Percentiles rank a stretch among this genome's conserved stretches.
phyloP scores from a whole-genome alignment of 192 early-diverging fungal genomes.

The Coemansia sp. region DNA sequence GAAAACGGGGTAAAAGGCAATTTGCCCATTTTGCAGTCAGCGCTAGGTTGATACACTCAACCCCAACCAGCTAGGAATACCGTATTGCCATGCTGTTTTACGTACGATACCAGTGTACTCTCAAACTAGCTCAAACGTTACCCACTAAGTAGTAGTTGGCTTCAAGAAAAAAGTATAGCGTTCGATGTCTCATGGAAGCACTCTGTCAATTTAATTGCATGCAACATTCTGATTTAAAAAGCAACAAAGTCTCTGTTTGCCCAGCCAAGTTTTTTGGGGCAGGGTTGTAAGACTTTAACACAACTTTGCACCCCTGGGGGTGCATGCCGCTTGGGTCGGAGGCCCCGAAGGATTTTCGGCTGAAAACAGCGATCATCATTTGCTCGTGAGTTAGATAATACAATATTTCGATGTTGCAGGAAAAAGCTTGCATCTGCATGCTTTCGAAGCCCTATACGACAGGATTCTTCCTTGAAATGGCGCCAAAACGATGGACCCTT shows the following conservation, averaged over 20 bases:
- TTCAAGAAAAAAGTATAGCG: no score
- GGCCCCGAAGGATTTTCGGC: background rate
- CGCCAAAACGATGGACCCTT: background rate
- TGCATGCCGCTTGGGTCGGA: background rate
- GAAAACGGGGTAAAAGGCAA: no score
- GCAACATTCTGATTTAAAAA: no score
- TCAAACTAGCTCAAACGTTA: no score
- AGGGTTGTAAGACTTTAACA: background rate
- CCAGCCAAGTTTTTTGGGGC: background rate
- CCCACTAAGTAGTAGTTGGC: no score
- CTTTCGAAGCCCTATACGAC: background rate
- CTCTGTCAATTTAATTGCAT: no score
- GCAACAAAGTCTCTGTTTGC: background rate
- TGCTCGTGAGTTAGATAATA: background rate
- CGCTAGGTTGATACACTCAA: no score
- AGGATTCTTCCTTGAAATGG: background rate
- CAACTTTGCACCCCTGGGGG: background rate
- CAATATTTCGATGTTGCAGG: conserved; percentile 4
- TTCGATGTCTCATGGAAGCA: no score
- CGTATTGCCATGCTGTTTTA: no score
- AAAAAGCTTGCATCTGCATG: background rate
- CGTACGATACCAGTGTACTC: no score
- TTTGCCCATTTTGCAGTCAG: no score
- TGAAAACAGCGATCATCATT: conserved; percentile 3
- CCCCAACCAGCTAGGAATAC: no score